Conservation (phyloP, 208 protist genomes). For the Leishmania guyanensis region DNA sequence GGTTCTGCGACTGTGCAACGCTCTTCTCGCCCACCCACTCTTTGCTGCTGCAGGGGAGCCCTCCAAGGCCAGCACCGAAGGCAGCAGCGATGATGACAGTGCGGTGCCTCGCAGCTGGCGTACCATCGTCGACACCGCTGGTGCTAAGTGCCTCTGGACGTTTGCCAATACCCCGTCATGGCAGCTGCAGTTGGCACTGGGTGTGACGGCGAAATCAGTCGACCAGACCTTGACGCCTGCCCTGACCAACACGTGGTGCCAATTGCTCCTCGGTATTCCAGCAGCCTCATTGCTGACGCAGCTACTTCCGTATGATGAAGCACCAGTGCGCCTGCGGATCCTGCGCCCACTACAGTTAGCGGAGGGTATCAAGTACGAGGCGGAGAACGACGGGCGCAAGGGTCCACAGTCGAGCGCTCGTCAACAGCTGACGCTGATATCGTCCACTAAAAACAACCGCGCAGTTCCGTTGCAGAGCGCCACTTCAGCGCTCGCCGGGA, state of each 20-base stretch:
- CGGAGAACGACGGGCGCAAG: background rate
- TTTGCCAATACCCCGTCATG: conserved; percentile 11
- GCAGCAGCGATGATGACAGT: background rate
- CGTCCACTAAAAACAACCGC: background rate
- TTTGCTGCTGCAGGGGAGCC: background rate
- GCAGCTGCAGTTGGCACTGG: conserved; percentile 30
- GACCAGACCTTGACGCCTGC: conserved; percentile 1
- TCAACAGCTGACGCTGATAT: background rate
- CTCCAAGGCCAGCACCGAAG: background rate
- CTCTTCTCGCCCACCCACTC: conserved; percentile 8
- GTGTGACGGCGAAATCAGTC: background rate
- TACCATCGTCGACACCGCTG: conserved; percentile 2
- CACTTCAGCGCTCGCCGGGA: background rate
- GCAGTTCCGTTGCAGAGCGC: background rate
- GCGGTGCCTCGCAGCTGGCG: background rate
- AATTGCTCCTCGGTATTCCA: conserved; percentile 5
- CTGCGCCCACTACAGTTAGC: conserved; percentile 3
- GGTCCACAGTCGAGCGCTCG: background rate
- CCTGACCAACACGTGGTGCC: conserved; percentile 16
- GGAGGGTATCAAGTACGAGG: too few species aligned
- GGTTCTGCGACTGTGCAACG: conserved; percentile 24
- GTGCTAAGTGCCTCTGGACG: conserved; percentile 16
- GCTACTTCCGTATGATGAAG: conserved; percentile 7
- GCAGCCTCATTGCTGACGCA: background rate
- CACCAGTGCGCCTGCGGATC: conserved; percentile 8